Evolutionary conservation across 768 basidiomycete genomes (phyloP).

Genomic region (Melanogaster broomeanus): DNA sequence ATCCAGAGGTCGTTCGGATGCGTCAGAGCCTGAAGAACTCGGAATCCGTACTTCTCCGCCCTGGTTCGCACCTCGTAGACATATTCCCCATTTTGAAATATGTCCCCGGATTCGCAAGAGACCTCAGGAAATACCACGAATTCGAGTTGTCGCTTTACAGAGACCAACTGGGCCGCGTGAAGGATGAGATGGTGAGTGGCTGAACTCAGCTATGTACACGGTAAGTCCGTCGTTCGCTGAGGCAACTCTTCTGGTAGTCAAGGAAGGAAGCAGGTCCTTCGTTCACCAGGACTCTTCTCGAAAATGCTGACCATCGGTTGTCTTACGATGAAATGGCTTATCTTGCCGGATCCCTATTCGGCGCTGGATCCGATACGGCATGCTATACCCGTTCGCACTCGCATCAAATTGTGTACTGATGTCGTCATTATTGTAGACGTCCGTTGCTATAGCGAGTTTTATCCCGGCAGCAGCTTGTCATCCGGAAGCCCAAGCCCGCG

Average conservation of each 20-base stretch:
- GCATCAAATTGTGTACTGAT: background rate
- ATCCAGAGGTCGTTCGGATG: constrained; percentile 17
- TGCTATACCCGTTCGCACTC: background rate
- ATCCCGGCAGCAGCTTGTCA: constrained; percentile 53
- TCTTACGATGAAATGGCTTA: constrained; percentile 55
- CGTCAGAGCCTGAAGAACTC: constrained; percentile 21
- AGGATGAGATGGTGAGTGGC: constrained; percentile 38
- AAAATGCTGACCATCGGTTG: constrained; percentile 50
- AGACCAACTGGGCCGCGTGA: constrained; percentile 44
- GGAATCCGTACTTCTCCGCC: constrained; percentile 35
- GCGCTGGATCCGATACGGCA: constrained; percentile 59
- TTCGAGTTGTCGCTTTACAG: constrained; percentile 55
- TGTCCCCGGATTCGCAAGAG: constrained; percentile 49
- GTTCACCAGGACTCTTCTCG: constrained; percentile 54
- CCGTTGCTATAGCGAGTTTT: constrained; percentile 48
- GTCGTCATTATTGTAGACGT: constrained; percentile 32
- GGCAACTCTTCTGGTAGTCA: constrained; percentile 1
- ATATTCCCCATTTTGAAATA: constrained; percentile 46
- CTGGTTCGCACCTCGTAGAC: constrained; percentile 55
- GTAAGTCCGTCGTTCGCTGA: background rate
- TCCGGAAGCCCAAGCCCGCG: constrained; percentile 46
- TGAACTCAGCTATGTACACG: background rate
- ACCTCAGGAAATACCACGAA: constrained; percentile 32
- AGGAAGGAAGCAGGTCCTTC: constrained; percentile 16
- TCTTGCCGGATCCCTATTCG: constrained; percentile 60